A percentile compares a stretch with the other conserved stretches of the same genome.
phyloP scores from a whole-genome alignment of 2,329 filamentous ascomycete genomes.

The Aspergillus brasiliensis region DNA sequence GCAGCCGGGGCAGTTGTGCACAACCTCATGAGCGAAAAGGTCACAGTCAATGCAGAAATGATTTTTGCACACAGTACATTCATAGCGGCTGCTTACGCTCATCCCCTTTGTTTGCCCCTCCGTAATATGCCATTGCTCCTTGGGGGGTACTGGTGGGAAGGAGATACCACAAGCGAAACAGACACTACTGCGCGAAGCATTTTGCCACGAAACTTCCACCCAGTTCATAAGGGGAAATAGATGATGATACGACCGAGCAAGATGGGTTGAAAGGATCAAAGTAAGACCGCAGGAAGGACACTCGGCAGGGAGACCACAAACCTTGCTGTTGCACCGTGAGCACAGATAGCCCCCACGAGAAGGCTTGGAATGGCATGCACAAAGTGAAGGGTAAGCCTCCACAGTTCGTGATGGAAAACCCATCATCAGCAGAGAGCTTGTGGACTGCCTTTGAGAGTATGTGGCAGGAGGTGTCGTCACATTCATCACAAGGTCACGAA shows the following conservation, averaged over 20 bases:
- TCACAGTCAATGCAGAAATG: conserved; percentile 99
- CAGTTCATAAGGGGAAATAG: conserved; percentile 89
- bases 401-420: conserved; percentile 89
- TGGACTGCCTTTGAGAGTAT: conserved; percentile 57
- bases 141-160: conserved; percentile 62
- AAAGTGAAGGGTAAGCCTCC: conserved; percentile 72
- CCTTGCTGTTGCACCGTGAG: conserved; percentile 83
- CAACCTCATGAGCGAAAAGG: conserved; percentile 87
- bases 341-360: conserved; percentile 85
- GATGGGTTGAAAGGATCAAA: conserved; percentile 88
- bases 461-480: conserved; percentile 88
- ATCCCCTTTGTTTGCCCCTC: conserved; percentile 61
- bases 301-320: conserved; percentile 85
- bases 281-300: conserved; percentile 91
- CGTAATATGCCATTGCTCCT: conserved; percentile 36
- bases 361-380: conserved; percentile 85
- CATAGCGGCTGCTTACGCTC: conserved; percentile 85
- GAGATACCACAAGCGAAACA: conserved; percentile 77
- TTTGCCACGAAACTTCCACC: conserved; percentile 82
- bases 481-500: conserved; percentile 83
- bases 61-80: conserved; percentile 79
- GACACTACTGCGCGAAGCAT: conserved; percentile 62
- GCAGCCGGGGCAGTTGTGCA: conserved; percentile 96
- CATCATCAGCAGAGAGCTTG: conserved; percentile 81
- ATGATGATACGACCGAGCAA: conserved; percentile 91